phyloP scores from a whole-genome alignment of 1,139 yeast genomes.

The Geotrichum bryndzae region DNA sequence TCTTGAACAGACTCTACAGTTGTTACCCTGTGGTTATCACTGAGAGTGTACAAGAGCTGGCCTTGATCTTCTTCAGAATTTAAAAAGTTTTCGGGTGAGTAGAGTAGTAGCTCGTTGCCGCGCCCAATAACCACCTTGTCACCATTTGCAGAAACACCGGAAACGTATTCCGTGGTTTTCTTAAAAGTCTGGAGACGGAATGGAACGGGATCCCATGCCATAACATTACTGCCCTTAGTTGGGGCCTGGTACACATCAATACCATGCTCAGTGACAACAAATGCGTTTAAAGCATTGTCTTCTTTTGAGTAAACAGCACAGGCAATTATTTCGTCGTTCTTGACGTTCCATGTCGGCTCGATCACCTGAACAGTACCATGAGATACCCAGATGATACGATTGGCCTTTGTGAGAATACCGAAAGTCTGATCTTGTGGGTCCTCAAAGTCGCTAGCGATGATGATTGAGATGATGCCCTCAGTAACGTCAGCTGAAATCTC shows the following conservation, averaged over 20 bases:
- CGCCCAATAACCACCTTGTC: slow-evolving; percentile 19
- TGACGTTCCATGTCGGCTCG: slow-evolving; percentile 22
- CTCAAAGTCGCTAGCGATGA: slow-evolving; percentile 14
- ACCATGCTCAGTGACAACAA: slow-evolving; percentile 15
- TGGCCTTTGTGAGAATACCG: slow-evolving; percentile 24
- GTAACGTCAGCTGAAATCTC: slow-evolving; percentile 24
- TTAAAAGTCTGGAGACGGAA: slow-evolving; percentile 14
- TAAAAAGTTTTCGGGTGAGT: slow-evolving; percentile 19
- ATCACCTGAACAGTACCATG: slow-evolving; percentile 23
- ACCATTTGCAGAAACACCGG: slow-evolving; percentile 18
- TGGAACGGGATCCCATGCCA: slow-evolving; percentile 17
- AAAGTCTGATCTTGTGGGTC: slow-evolving; percentile 12
- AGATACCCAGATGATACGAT: slow-evolving; percentile 23
- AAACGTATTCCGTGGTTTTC: slow-evolving; percentile 14
- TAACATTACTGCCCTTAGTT: slow-evolving; percentile 5
- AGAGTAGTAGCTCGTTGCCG: slow-evolving; percentile 15
- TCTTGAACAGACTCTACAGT: slow-evolving; percentile 9
- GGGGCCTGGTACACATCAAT: slow-evolving; percentile 8
- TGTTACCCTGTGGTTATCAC: slow-evolving; percentile 9
- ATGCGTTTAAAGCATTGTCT: slow-evolving; percentile 10
- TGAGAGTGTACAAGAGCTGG: slow-evolving; percentile 5
- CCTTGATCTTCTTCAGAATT: slow-evolving; percentile 13
- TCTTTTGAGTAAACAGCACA: slow-evolving; percentile 11
- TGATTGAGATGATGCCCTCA: slow-evolving; percentile 16
- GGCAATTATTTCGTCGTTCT: slow-evolving; percentile 13